Conservation (phyloP, 1,284 basidiomycete genomes). For the Ustilago esculenta region DNA sequence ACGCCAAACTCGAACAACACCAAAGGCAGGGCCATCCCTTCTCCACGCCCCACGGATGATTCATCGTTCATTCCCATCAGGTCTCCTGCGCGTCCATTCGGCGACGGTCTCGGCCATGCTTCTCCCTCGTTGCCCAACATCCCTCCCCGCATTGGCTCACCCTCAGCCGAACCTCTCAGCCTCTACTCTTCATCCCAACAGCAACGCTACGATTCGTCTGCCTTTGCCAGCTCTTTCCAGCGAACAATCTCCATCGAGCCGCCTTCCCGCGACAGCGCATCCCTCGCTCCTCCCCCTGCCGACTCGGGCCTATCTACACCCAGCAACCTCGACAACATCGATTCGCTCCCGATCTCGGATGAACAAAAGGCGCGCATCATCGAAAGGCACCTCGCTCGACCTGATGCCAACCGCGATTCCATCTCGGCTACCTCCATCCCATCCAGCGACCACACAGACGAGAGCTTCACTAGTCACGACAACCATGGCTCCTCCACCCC, state of each 20-base stretch:
- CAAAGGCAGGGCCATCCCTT: slow-evolving; percentile 36
- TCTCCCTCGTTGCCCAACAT: slow-evolving; percentile 53
- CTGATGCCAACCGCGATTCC: slow-evolving; percentile 40
- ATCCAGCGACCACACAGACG: slow-evolving; percentile 28
- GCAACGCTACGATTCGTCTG: slow-evolving; percentile 28
- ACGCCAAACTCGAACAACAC: slow-evolving; percentile 29
- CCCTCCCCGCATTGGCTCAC: slow-evolving; percentile 49
- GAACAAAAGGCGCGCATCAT: slow-evolving; percentile 60
- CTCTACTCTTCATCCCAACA: slow-evolving; percentile 39
- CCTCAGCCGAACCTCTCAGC: slow-evolving; percentile 34
- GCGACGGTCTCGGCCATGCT: slow-evolving; percentile 21
- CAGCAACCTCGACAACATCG: slow-evolving; percentile 52
- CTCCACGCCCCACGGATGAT: slow-evolving; percentile 5
- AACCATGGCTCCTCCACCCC: slow-evolving; percentile 19
- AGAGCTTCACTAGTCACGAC: slow-evolving; percentile 12
- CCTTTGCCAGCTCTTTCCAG: slow-evolving; percentile 20
- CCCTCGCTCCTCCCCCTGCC: slow-evolving; percentile 33
- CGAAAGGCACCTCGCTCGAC: slow-evolving; percentile 49
- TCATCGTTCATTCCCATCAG: slow-evolving; percentile 26
- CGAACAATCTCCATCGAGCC: slow-evolving; percentile 30
- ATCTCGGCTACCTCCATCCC: slow-evolving; percentile 41
- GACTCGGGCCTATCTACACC: slow-evolving; percentile 50
- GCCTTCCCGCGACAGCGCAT: slow-evolving; percentile 35
- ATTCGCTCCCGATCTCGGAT: slow-evolving; percentile 56
- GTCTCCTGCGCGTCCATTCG: slow-evolving; percentile 36